Percentiles rank a stretch among this genome's conserved stretches.
Evolutionary conservation across 768 basidiomycete species (phyloP).

Genomic region (Termitomyces sp.): DNA sequence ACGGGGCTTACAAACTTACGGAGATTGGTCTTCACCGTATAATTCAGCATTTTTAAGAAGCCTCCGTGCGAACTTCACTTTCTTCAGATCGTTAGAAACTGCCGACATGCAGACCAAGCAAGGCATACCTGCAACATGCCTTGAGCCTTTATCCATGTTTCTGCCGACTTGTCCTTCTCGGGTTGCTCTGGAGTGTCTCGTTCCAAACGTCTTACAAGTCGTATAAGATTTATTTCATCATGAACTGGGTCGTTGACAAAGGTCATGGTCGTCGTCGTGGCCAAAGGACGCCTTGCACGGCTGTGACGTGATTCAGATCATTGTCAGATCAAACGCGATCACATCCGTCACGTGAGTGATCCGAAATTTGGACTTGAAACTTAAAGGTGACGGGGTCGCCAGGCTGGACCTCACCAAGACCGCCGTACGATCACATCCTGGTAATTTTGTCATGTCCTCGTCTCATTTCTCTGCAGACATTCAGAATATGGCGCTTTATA

Average conservation of each 20-base stretch:
- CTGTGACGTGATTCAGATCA: background rate
- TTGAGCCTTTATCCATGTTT: conserved; percentile 52
- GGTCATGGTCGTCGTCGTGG: background rate
- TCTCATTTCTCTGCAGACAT: background rate
- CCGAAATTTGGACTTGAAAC: conserved; percentile 5
- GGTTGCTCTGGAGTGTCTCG: conserved; percentile 40
- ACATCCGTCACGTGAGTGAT: conserved; percentile 9
- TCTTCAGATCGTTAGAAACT: conserved; percentile 18
- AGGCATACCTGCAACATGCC: conserved; percentile 49
- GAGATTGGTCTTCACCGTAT: conserved; percentile 36
- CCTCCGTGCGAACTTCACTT: conserved; percentile 51
- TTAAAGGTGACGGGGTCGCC: background rate
- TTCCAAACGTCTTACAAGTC: conserved; percentile 59
- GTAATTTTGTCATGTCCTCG: background rate
- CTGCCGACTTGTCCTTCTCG: conserved; percentile 13
- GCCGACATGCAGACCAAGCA: background rate
- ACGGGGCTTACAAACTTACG: conserved; percentile 26
- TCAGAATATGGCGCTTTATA: background rate
- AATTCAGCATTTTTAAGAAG: conserved; percentile 56
- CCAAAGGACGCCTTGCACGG: background rate
- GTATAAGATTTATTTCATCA: conserved; percentile 63
- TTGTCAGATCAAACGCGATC: background rate
- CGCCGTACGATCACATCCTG: background rate
- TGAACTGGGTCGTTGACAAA: conserved; percentile 26
- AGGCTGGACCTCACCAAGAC: background rate